A percentile compares a stretch with the other conserved stretches of the same genome.
These are phyloP conservation scores for Jamesozyma hellenica DNA, from an alignment of 805 yeast species.

Conservation along the genomic window DNA sequence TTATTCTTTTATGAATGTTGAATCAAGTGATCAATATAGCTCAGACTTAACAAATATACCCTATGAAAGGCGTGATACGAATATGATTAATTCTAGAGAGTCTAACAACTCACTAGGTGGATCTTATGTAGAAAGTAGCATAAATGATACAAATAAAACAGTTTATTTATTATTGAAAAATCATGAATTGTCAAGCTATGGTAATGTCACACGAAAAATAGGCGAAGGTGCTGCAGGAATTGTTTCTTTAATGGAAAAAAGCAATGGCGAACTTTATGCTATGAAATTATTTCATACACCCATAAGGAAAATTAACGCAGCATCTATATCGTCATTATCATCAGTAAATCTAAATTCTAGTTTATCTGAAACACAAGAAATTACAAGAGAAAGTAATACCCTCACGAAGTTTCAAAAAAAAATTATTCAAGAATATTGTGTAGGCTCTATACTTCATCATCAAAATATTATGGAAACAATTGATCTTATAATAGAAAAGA, in stretches of 20 bases:
- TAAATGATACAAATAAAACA: neutral
- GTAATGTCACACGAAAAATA: conserved; percentile 58
- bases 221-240: conserved; percentile 96
- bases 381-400: neutral
- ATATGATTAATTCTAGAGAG: too few relatives aligned
- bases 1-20: too few relatives aligned
- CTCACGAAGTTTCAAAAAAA: conserved; percentile 55
- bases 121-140: too few relatives aligned
- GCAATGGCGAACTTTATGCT: conserved; percentile 61
- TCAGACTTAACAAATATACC: too few relatives aligned
- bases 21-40: too few relatives aligned
- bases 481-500: conserved; percentile 61
- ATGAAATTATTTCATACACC: conserved; percentile 57
- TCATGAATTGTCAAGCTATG: conserved; percentile 38
- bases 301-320: conserved; percentile 31
- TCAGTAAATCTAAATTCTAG: neutral
- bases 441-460: conserved; percentile 71
- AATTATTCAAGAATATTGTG: conserved; percentile 70
- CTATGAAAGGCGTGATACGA: too few relatives aligned
- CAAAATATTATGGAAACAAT: conserved; percentile 71
- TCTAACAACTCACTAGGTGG: too few relatives aligned
- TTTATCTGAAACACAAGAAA: neutral
- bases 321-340: neutral
- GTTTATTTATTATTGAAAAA: conserved; percentile 30
- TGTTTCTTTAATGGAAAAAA: conserved; percentile 64